A percentile compares a stretch with the other conserved stretches of the same genome.
These are phyloP conservation scores for Phytophthora pluvialis DNA, from an alignment of 352 stramenopile species.

Conservation along the genomic window DNA sequence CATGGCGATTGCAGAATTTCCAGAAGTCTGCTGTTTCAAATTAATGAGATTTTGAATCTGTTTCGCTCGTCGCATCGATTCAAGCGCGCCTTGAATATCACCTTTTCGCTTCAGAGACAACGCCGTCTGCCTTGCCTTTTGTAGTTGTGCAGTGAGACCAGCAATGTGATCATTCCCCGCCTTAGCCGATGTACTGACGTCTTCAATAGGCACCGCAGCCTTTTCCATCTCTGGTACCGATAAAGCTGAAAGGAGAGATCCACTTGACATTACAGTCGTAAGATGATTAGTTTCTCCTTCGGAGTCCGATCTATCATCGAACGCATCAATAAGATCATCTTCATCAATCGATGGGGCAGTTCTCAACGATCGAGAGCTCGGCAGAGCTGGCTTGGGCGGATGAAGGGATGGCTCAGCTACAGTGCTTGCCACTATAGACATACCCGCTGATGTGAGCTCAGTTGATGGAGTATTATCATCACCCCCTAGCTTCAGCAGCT, in stretches of 20 bases:
- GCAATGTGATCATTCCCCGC: slow-evolving; percentile 19
- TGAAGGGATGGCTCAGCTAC: not conserved
- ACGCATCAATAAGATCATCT: slow-evolving; percentile 71
- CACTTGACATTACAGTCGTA: slow-evolving; percentile 22
- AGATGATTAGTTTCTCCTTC: slow-evolving; percentile 32
- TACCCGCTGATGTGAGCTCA: not conserved
- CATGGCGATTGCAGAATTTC: not conserved
- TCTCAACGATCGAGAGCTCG: slow-evolving; percentile 31
- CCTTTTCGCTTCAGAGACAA: slow-evolving; percentile 65
- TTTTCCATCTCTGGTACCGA: slow-evolving; percentile 14
- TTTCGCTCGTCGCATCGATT: slow-evolving; percentile 72
- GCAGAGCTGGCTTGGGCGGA: not conserved
- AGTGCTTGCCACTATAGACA: not conserved
- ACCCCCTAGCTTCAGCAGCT: slow-evolving; percentile 46
- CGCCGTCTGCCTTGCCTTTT: slow-evolving; percentile 48
- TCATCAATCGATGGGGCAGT: slow-evolving; percentile 55
- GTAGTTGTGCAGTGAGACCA: slow-evolving; percentile 52
- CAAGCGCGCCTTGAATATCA: slow-evolving; percentile 62
- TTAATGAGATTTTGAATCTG: slow-evolving; percentile 69
- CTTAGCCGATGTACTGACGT: not conserved
- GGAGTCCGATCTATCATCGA: slow-evolving; percentile 60
- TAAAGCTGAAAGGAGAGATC: slow-evolving; percentile 10
- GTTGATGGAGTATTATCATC: not conserved
- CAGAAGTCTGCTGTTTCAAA: slow-evolving; percentile 43
- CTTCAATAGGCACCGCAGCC: not conserved